A percentile compares a stretch with the other conserved stretches of the same genome.
Conservation (phyloP, 2,329 filamentous ascomycete species). For the Plectosphaerella sp. region DNA sequence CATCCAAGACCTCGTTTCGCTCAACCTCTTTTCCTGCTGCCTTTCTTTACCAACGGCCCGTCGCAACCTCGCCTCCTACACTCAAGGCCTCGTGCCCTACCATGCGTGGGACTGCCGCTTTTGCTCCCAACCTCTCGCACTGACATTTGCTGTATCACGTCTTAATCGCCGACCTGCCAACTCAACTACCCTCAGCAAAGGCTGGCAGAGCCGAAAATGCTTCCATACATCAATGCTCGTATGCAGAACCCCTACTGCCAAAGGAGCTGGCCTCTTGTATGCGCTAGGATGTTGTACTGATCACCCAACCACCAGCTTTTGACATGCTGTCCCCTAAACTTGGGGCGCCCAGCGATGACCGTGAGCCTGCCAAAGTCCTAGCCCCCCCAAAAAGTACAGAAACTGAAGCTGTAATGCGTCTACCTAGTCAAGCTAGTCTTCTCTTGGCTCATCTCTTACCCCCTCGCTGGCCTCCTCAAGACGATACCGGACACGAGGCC, state of each 20-base stretch:
- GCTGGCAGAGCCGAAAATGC: constrained; percentile 1
- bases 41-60: too few relatives aligned
- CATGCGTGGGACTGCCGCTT: too few relatives aligned
- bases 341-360: neutral
- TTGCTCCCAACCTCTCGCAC: too few relatives aligned
- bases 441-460: constrained; percentile 88
- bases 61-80: too few relatives aligned
- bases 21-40: too few relatives aligned
- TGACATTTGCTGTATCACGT: neutral
- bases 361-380: neutral
- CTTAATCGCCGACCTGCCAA: too few relatives aligned
- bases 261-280: neutral
- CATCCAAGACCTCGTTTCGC: too few relatives aligned
- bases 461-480: constrained; percentile 83
- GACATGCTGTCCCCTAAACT: neutral
- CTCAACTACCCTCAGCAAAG: neutral
- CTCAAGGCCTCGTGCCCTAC: too few relatives aligned
- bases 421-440: constrained; percentile 81
- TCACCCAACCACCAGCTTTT: neutral
- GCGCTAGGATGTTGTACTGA: too few relatives aligned
- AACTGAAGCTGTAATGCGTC: neutral
- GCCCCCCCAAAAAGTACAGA: neutral
- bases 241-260: constrained; percentile 8
- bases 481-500: constrained; percentile 82
- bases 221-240: neutral